These are phyloP conservation scores for Blechomonas ayalai DNA, from an alignment of 208 protist species.

Conservation along the genomic window DNA sequence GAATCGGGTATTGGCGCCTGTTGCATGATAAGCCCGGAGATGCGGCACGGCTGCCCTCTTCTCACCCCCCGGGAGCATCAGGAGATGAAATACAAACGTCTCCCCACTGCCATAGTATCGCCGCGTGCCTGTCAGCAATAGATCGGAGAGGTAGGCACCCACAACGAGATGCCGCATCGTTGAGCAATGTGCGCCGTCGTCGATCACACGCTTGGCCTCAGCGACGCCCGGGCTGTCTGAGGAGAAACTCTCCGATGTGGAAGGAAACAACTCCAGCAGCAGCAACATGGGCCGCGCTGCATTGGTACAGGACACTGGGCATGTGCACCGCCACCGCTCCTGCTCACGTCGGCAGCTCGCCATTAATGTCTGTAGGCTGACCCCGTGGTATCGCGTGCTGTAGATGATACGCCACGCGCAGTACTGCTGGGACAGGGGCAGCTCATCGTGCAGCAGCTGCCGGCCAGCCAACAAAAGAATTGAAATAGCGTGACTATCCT, in stretches of 20 bases:
- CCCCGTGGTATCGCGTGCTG: slow-evolving; percentile 57
- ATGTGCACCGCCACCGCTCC: slow-evolving; percentile 5
- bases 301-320: neutral
- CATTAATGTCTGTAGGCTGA: slow-evolving; percentile 42
- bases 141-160: slow-evolving; percentile 54
- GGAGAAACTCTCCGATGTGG: slow-evolving; percentile 23
- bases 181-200: neutral
- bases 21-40: slow-evolving; percentile 36
- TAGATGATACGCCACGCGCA: slow-evolving; percentile 63
- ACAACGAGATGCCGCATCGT: slow-evolving; percentile 28
- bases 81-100: slow-evolving; percentile 75
- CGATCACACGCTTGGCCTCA: slow-evolving; percentile 2
- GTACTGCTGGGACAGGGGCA: slow-evolving; percentile 59
- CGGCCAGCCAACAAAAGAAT: slow-evolving; percentile 37
- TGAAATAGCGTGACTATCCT: slow-evolving; percentile 12
- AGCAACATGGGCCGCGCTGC: slow-evolving; percentile 41
- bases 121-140: slow-evolving; percentile 22
- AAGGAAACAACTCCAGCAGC: slow-evolving; percentile 39
- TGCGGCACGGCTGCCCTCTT: slow-evolving; percentile 13
- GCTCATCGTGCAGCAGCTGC: slow-evolving; percentile 40
- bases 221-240: slow-evolving; percentile 26
- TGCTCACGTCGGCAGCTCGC: slow-evolving; percentile 35
- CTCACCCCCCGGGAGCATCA: slow-evolving; percentile 29
- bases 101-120: slow-evolving; percentile 64
- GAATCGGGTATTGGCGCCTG: slow-evolving; percentile 46